Evolutionary conservation across 1,284 basidiomycete genomes (phyloP).

Genomic region (Sanghuangporus sanghuang): DNA sequence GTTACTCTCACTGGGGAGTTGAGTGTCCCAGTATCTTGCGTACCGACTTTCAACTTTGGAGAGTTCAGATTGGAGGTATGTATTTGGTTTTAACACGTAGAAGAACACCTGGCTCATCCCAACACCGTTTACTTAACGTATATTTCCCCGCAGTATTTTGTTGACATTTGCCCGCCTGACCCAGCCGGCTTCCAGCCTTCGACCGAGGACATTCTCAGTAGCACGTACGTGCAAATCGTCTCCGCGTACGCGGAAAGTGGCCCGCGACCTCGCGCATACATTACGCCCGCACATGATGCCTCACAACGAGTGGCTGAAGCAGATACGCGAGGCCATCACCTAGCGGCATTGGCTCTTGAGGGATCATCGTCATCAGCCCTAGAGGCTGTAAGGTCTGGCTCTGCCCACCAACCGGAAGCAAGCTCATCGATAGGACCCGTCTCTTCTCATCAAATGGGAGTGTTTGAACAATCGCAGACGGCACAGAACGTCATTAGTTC

Average conservation of each 20-base stretch:
- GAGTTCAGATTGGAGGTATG: conserved; percentile 8
- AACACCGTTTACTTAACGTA: background rate
- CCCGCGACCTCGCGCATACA: conserved; percentile 11
- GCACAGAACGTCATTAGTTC: background rate
- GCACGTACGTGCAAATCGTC: background rate
- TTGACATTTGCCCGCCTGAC: conserved; percentile 9
- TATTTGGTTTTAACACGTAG: no score
- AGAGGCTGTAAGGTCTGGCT: background rate
- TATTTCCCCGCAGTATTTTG: conserved; percentile 9
- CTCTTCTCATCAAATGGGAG: background rate
- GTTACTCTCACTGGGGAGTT: conserved; percentile 10
- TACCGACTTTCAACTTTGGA: conserved; percentile 9
- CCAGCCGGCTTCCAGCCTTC: conserved; percentile 9
- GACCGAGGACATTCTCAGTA: background rate
- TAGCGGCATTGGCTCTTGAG: background rate
- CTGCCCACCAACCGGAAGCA: background rate
- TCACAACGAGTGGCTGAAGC: background rate
- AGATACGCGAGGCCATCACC: background rate
- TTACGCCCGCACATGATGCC: conserved; percentile 5
- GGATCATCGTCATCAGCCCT: background rate
- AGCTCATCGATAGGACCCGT: background rate
- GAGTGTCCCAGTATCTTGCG: conserved; percentile 6
- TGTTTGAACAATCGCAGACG: background rate
- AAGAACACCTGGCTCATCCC: no score
- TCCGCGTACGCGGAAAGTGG: conserved; percentile 3